A percentile compares a stretch with the other conserved stretches of the same genome.
Evolutionary conservation across 169 alveolate species (phyloP).

Genomic region (Eimeria necatrix): DNA sequence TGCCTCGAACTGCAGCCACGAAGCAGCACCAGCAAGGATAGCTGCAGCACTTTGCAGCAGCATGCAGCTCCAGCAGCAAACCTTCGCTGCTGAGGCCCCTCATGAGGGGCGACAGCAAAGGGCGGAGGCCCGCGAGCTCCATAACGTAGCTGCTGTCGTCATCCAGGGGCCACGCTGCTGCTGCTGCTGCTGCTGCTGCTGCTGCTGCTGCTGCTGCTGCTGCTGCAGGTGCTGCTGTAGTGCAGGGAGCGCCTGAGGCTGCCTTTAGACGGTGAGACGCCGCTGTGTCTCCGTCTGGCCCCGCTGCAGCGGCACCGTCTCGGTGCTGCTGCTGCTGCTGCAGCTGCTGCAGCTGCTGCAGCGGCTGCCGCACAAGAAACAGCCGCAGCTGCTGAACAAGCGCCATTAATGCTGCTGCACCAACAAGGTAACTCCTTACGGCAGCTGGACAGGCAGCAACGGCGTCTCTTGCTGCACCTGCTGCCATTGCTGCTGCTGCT

Average conservation of each 20-base stretch:
- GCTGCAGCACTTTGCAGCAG: not conserved
- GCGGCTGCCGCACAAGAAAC: not conserved
- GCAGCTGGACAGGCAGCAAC: not conserved
- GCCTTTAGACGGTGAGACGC: not conserved
- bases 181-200: constrained; percentile 32
- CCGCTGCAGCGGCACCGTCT: too few species aligned
- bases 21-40: constrained; percentile 39
- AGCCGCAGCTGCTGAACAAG: not conserved
- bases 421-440: not conserved
- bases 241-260: not conserved
- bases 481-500: constrained; percentile 22
- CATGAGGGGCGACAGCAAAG: constrained; percentile 35
- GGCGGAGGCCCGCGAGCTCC: not conserved
- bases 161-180: constrained; percentile 18
- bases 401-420: not conserved
- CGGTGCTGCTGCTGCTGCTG: not conserved
- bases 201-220: not conserved
- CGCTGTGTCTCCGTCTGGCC: not conserved
- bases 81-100: not conserved
- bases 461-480: not conserved
- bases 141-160: constrained; percentile 47
- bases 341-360: constrained; percentile 31
- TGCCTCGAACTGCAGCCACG: not conserved
- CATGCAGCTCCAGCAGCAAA: not conserved
- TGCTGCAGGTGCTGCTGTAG: not conserved